Evolutionary conservation across 345 rosid genomes (phyloP), one percentile per base, ranked within the genome.

Genomic region (Excoecaria agallocha): DNA sequence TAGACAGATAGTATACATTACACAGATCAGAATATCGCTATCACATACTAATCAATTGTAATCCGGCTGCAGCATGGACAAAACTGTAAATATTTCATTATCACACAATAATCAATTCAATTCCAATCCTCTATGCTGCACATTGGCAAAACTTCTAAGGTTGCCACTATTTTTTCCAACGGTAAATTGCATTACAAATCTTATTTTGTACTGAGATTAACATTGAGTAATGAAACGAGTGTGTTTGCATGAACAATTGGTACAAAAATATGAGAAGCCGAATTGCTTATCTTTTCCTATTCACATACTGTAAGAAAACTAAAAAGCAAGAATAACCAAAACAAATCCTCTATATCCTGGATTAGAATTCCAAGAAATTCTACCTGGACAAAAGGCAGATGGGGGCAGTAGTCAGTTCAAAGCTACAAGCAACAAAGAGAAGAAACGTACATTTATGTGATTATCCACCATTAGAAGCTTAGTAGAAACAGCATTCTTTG

Each of bases 251-350:
- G 7, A n/a, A 11, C n/a, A 8, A 43, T 12, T 13, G 13, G 30
- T 58, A 46, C 68, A 72, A 72, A 59, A 72, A 46, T 52, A 65
- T 74, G 46, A 24, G 6, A 39, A 24, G 12, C 25, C 24, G n/a
- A 66, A 54, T 12, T 9, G 52, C 35, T 56, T 25, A 45, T 57
- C 20, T 68, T 24, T 39, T 67, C 65, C 17, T 38, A 37, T 52
- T 25, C 24, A 17, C 12, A 17, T 25, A 1, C 7, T 43, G 9
- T 16, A 38, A 30, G 25, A 41, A 52, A 13, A 46, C 50, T 45
- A 67, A 63, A 66, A 19, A 3, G 67, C 68, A 48, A 37, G 8
- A 1, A 48, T 51, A 15, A n/a, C n/a, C n/a, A n/a, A n/a, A n/a
- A n/a, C n/a, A n/a, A n/a, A 3, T 8, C 45, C 50, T 50, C 3